Evolutionary conservation across 179 eudicot species (phyloP), one percentile per base, ranked within the genome.

Genomic region (Monotropa hypopitys): DNA sequence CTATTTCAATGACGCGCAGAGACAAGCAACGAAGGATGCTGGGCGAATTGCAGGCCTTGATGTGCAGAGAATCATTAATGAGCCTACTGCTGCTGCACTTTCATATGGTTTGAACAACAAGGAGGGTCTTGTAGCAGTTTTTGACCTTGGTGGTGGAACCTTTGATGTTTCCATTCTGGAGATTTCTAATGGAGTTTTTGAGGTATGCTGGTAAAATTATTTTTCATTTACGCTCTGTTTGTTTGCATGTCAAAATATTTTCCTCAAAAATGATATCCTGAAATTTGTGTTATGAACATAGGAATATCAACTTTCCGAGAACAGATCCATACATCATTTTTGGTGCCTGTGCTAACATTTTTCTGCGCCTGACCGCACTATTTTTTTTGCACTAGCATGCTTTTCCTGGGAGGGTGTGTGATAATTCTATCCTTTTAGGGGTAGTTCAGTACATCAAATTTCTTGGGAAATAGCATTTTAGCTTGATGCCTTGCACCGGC

Each of bases 1-100:
- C 23, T 91, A 92, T 75, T 92, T 92, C 67, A 92, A 92, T 77
- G 96, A 92, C 84, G 93, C 96, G 10, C 97, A 92, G 79, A 87
- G 97, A 81, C 97, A 92, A 83, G 96, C 97, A 43, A 91, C 96
- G n/a, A 91, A 91, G 78, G 96, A 91, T 84, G 97, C 97, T 38
- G 97, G 97, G 16, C 81, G 84, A 75, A 92, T 92, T 74, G 86
- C 97, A 10, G 92, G 96, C 51, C 86, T 92, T 30, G 96, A 90
- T 81, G 96, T 92, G 75, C 89, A 86, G 77, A 87, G 96, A 76
- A 90, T 90, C 54, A 92, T 92, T 66, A 92, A 92, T 74, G 97
- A 92, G 80, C 95, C 95, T 20, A 92, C 97, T 67, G 93, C 97
- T 65, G 96, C 97, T 81, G 97, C 97, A 13, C 90, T 92, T 56